Evolutionary conservation across 495 filamentous ascomycete species (phyloP).

Genomic region (Penicillium egyptiacum): DNA sequence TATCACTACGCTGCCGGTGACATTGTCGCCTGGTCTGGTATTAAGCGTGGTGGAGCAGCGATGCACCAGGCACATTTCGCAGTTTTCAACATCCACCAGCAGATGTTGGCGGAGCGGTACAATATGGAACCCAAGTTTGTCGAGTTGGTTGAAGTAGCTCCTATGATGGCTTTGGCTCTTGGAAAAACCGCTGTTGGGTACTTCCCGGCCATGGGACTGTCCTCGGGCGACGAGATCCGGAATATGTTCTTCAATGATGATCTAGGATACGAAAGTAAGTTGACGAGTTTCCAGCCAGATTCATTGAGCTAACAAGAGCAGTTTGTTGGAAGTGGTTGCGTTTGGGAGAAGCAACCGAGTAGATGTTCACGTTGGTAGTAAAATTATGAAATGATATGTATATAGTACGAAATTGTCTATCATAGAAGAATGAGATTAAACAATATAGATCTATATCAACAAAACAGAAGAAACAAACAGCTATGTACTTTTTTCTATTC

Average conservation of each 20-base stretch:
- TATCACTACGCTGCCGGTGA: constrained; percentile 51
- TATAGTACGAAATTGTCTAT: not conserved
- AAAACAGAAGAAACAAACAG: not conserved
- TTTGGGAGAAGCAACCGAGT: constrained; percentile 1
- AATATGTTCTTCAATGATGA: constrained; percentile 11
- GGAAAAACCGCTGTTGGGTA: constrained; percentile 4
- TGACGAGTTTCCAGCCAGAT: not conserved
- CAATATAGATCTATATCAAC: not conserved
- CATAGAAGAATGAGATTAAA: not conserved
- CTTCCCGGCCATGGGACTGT: constrained; percentile 1
- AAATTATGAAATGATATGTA: not conserved
- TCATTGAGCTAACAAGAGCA: not conserved
- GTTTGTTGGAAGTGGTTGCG: constrained; percentile 12
- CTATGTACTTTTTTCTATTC: not conserved
- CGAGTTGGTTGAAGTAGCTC: not conserved
- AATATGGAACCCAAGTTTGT: constrained; percentile 2
- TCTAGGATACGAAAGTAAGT: constrained; percentile 8
- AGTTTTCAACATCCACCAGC: constrained; percentile 6
- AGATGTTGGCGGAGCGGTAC: not conserved
- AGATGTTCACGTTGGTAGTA: not conserved
- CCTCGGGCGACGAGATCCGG: not conserved
- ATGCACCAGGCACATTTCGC: constrained; percentile 10
- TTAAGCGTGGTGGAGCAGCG: constrained; percentile 6
- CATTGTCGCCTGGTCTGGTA: constrained; percentile 9
- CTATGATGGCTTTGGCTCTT: constrained; percentile 11